Percentiles rank a stretch among this genome's conserved stretches.
Conservation (phyloP, 2,329 filamentous ascomycete genomes). For the Pseudogymnoascus sp. region DNA sequence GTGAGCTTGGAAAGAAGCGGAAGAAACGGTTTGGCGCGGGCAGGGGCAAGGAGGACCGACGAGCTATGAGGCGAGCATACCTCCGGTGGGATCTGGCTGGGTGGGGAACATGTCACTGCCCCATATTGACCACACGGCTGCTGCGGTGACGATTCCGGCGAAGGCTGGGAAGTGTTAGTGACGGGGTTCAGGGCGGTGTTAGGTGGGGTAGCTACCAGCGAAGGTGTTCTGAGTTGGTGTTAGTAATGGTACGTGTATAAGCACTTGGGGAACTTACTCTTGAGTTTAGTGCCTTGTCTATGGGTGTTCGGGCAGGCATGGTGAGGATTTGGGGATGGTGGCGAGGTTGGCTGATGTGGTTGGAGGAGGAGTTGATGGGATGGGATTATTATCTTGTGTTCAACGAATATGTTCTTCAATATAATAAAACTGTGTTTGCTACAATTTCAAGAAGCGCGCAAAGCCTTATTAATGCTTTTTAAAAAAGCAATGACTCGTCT, state of each 20-base stretch:
- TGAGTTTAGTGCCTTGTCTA: conserved; percentile 62
- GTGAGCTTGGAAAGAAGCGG: background rate
- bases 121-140: conserved; percentile 77
- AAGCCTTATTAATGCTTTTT: background rate
- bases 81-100: conserved; percentile 66
- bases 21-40: background rate
- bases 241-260: conserved; percentile 5
- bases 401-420: background rate
- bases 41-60: background rate
- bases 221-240: conserved; percentile 50
- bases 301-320: conserved; percentile 52
- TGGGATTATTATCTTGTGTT: background rate
- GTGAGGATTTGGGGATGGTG: conserved; percentile 20
- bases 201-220: conserved; percentile 42
- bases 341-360: background rate
- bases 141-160: conserved; percentile 70
- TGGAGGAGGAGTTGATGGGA: background rate
- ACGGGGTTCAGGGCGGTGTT: background rate
- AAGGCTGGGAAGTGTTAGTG: conserved; percentile 49
- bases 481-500: background rate
- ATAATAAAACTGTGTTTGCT: background rate
- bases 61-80: conserved; percentile 37
- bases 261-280: conserved; percentile 41
- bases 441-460: background rate
- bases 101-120: conserved; percentile 76